Base-by-base conservation (phyloP, 192 early-diverging fungal genomes). In the Backusella tarrabulga region DNA sequence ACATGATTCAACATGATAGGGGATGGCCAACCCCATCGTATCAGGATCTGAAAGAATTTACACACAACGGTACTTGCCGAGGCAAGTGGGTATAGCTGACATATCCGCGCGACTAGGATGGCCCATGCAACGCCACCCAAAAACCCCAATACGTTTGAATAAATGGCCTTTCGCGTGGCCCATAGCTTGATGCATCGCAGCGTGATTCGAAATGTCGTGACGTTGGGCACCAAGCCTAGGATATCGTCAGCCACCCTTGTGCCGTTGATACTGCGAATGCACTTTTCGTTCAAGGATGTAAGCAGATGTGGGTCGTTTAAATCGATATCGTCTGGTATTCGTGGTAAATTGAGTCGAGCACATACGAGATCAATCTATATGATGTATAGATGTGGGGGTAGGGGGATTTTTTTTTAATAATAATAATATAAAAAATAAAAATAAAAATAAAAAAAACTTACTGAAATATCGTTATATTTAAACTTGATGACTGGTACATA, bases 321-420 rank as follows among this genome's bases (percentile, higher is more conserved):
- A 66, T 97, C 93, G 42, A 96, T 84, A 74, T 92, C 88, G 54
- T 97, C 92, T 1, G 95, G 93, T 54, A 99, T 88, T 15, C 85
- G 85, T 32, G 89, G 78, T 36, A 91, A 63, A 42, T 85, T 81
- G 26, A 99, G 82, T 52, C 87, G 79, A 4, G 97, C 94, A 86
- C 96, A 97, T 1, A 96, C 85, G 71, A 99, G 85, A 93, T 99
- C 97, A 71, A 98, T 97, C 88, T 95, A 77, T 34, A 68, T 23
- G 17, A 32, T 32, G 32, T 32, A 32, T 32, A 32, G 3, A 2
- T 32, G 32, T 32, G 32, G 29, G 1, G 1, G 32, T 0, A 29
- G 29, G 29, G 1, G 29, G 34, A 91, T 88, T 19, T 83, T 85
- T 17, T 77, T 80, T n/a, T n/a, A n/a, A n/a, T n/a, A n/a, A n/a